Base-by-base conservation (phyloP, 768 basidiomycete species). In the Clitopilus passeckerianus region DNA sequence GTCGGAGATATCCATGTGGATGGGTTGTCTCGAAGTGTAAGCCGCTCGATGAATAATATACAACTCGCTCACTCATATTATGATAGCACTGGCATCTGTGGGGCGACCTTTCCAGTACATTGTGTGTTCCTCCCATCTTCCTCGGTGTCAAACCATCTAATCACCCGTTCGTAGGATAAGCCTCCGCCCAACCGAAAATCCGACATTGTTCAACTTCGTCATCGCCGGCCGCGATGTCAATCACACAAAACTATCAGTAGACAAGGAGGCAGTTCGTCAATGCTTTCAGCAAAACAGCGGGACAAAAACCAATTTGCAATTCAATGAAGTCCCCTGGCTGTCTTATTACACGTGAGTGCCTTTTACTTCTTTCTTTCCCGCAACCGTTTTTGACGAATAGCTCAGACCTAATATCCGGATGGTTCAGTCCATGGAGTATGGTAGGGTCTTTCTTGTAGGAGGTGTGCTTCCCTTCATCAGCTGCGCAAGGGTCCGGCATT, bases 391-490 rank as follows among this genome's bases (percentile, higher is more conserved):
- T 53, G 7, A 30, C 7, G 27, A 30, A 30, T 30, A 4, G 66
- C 23, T 53, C 54, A 77, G 81, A 27, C 74, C 80, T 0, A 81
- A 81, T 64, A 74, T 82, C 27, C 72, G 82, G 9, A 79, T 82
- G 78, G 76, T 75, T 0, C 63, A 81, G 44, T 72, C 65, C 20
- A 77, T 82, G 61, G 63, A 69, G 16, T 59, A 63, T 5, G 80
- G 79, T 1, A 71, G 79, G n/a, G 77, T 77, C 10, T 83, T 82
- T 60, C 54, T 83, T 15, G 75, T 68, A 24, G 83, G 82, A 64
- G 83, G 82, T 79, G 53, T 2, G 71, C 35, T 14, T 12, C 4
- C 18, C 22, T 6, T n/a, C 43, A 4, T 30, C 27, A 30, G 27
- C 27, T 30, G 27, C 27, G 27, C 7, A 30, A 30, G 27, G 3